Base-by-base conservation (phyloP, 495 filamentous ascomycete genomes). In the Tuber magnatum region DNA sequence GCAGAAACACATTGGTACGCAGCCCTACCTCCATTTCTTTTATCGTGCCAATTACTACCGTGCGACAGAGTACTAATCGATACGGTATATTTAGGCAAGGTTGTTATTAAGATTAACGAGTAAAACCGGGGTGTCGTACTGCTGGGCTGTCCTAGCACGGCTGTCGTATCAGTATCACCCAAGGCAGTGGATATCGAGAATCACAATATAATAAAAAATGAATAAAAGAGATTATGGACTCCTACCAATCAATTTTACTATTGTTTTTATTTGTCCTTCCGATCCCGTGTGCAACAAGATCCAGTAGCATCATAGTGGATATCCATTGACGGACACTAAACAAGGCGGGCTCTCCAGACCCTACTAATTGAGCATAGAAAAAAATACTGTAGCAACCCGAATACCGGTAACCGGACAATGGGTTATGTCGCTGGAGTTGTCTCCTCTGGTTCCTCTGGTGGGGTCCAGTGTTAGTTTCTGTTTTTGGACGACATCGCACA, bases 1-100 rank as follows among this genome's bases (percentile, higher is more conserved):
- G 14, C 61, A 70, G 43, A 74, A 70, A 28, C 73, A 74, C 68
- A 12, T 74, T 74, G 39, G 51, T 61, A 32, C 28, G 51, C 3
- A 32, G n/a, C 9, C 16, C 12, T 16, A 14, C 12, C 28, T 32
- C 28, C 51, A 5, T 32, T 61, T 61, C 12, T 32, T 24, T 48
- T 24, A 3, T 61, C 12, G n/a, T 16, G 6, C 3, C n/a, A 32
- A 61, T 61, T 61, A 61, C n/a, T 10, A 16, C 51, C 6, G n/a
- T 16, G 12, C 10, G 8, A 10, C n/a, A 61, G 51, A 28, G 51
- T 61, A 28, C 51, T 61, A 32, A 61, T 32, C 12, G 10, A 32
- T 61, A 32, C 16, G n/a, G n/a, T 14, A 14, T 32, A 61, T 61
- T 28, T 61, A 61, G 28, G 51, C n/a, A 61, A 61, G n/a, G 51